Evolutionary conservation across 345 rosid genomes (phyloP).

Genomic region (Eucalyptus marginata): DNA sequence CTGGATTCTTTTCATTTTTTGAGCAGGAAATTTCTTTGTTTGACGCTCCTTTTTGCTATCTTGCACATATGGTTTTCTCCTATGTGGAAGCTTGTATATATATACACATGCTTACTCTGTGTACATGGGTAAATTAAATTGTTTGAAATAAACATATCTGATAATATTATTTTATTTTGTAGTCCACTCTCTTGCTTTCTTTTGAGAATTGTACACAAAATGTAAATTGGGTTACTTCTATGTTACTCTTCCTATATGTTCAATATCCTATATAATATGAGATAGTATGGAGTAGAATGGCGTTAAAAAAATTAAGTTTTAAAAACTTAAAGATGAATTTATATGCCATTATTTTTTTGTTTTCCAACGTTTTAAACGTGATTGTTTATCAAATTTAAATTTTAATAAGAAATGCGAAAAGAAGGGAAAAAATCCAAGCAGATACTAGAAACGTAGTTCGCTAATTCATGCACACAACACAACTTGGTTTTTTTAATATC

Average conservation of each 20-base stretch:
- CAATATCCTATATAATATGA: not conserved
- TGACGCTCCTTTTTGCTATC: not conserved
- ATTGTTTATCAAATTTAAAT: not conserved
- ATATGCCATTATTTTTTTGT: not conserved
- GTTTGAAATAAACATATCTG: not conserved
- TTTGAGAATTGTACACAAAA: not conserved
- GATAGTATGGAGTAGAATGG: not conserved
- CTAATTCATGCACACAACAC: not conserved
- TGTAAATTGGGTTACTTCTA: not conserved
- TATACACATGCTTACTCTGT: not conserved
- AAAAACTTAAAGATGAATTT: not conserved
- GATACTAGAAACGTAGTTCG: not conserved
- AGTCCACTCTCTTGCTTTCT: not conserved
- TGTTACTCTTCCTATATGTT: not conserved
- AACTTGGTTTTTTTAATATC: not conserved
- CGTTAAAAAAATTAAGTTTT: not conserved
- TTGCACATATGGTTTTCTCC: not conserved
- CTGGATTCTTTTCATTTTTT: not conserved
- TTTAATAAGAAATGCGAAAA: not conserved
- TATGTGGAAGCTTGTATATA: no score
- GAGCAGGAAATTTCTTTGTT: not conserved
- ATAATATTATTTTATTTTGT: not conserved
- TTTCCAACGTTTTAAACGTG: not conserved
- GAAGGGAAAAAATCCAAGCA: not conserved
- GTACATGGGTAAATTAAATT: not conserved